Percentiles rank a stretch among this genome's conserved stretches.
Evolutionary conservation across 345 rosid species (phyloP).

Genomic region (Syzygium jambos): DNA sequence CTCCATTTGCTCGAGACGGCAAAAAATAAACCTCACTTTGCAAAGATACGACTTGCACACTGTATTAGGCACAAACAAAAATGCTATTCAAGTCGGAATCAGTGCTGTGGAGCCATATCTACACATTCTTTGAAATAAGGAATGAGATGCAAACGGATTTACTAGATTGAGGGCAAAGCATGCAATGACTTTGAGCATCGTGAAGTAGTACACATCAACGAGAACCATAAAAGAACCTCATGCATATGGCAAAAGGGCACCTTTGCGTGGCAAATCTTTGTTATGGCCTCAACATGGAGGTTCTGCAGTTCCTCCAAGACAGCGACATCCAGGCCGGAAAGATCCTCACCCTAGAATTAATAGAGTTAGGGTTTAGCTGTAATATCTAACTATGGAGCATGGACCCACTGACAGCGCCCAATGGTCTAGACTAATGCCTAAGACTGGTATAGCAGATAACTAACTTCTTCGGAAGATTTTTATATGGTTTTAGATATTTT

Average conservation of each 20-base stretch:
- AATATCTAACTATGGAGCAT: neutral
- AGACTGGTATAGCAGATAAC: neutral
- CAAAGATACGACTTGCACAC: neutral
- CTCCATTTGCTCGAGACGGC: neutral
- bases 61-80: neutral
- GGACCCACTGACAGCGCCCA: neutral
- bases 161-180: neutral
- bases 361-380: neutral
- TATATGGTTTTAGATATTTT: neutral
- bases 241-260: conserved; percentile 4
- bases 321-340: conserved; percentile 30
- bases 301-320: conserved; percentile 16
- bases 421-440: neutral
- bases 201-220: neutral
- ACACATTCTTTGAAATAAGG: neutral
- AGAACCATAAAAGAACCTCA: neutral
- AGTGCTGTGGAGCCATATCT: neutral
- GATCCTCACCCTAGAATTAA: conserved; percentile 43
- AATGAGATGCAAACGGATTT: neutral
- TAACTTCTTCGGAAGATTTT: neutral
- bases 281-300: conserved; percentile 55
- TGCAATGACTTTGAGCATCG: neutral
- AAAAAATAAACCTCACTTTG: neutral
- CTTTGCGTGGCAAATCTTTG: conserved; percentile 56
- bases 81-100: neutral